These are phyloP conservation scores for Fusarium sp. DNA, from an alignment of 2,329 filamentous ascomycete genomes.

Conservation along the genomic window DNA sequence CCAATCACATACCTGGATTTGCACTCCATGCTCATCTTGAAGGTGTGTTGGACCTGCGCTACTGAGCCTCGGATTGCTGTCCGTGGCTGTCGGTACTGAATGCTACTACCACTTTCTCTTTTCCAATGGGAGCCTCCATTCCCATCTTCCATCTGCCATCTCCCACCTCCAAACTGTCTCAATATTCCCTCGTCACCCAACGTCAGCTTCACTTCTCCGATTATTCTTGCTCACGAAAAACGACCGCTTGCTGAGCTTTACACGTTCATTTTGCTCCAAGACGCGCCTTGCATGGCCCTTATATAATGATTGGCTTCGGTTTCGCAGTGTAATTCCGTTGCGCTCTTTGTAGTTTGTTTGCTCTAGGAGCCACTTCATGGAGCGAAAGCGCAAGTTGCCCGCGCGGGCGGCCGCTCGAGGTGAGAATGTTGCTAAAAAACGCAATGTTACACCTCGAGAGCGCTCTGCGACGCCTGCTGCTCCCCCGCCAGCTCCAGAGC, in stretches of 20 bases:
- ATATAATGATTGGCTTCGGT: conserved; percentile 49
- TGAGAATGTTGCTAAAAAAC: conserved; percentile 71
- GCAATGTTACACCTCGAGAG: conserved; percentile 68
- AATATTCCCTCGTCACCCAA: conserved; percentile 16
- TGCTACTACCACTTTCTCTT: conserved; percentile 34
- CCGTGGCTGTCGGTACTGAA: conserved; percentile 31
- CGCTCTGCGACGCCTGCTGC: conserved; percentile 62
- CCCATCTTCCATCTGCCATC: conserved; percentile 26
- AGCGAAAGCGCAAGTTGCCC: conserved; percentile 75
- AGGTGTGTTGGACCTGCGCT: conserved; percentile 31
- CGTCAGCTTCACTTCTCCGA: conserved; percentile 13
- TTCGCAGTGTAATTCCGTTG: conserved; percentile 38
- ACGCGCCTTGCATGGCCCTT: conserved; percentile 49
- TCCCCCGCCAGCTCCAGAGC: conserved; percentile 50
- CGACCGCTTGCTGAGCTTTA: conserved; percentile 11
- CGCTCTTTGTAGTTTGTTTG: conserved; percentile 22
- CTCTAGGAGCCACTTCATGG: conserved; percentile 59
- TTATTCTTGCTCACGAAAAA: neutral
- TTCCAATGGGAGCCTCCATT: conserved; percentile 33
- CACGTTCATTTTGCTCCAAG: conserved; percentile 25
- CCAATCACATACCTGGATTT: conserved; percentile 28
- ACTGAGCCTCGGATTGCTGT: conserved; percentile 40
- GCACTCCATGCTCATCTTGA: conserved; percentile 38
- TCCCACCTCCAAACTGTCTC: conserved; percentile 32
- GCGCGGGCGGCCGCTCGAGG: conserved; percentile 71